Evolutionary conservation across 768 basidiomycete genomes (phyloP).

Genomic region (Russula foetens): DNA sequence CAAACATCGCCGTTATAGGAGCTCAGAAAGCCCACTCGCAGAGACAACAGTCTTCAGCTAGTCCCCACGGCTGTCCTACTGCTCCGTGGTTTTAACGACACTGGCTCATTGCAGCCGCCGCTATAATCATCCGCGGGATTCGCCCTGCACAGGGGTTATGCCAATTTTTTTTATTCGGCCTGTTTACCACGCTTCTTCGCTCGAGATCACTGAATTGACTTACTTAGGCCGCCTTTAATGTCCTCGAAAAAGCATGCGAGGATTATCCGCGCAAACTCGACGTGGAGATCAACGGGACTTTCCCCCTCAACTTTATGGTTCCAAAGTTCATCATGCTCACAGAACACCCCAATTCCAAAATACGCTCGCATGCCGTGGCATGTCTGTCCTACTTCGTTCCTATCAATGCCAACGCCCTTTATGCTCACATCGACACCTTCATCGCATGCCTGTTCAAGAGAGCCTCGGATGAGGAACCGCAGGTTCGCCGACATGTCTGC

Average conservation of each 20-base stretch:
- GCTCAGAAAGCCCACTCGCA: background rate
- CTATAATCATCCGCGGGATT: background rate
- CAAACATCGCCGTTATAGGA: background rate
- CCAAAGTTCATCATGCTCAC: conserved; percentile 89
- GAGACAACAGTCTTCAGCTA: background rate
- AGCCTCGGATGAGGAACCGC: conserved; percentile 89
- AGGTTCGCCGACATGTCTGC: conserved; percentile 92
- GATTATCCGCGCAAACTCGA: conserved; percentile 95
- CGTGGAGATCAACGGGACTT: conserved; percentile 85
- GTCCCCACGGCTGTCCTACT: background rate
- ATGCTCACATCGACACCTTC: conserved; percentile 86
- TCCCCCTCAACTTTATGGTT: conserved; percentile 93
- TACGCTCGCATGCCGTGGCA: conserved; percentile 90
- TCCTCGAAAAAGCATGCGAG: conserved; percentile 92
- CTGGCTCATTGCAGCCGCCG: background rate
- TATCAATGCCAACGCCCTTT: conserved; percentile 78
- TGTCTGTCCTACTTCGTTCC: conserved; percentile 92
- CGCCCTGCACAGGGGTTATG: background rate
- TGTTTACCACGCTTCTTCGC: background rate
- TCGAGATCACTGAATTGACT: conserved; percentile 11
- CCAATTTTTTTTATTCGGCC: background rate
- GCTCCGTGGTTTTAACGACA: background rate
- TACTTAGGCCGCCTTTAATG: conserved; percentile 80
- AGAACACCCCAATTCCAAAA: conserved; percentile 78
- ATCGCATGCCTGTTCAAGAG: conserved; percentile 91